These are phyloP conservation scores for Populus tomentosa DNA, from an alignment of 441 rosid genomes.

Conservation along the genomic window DNA sequence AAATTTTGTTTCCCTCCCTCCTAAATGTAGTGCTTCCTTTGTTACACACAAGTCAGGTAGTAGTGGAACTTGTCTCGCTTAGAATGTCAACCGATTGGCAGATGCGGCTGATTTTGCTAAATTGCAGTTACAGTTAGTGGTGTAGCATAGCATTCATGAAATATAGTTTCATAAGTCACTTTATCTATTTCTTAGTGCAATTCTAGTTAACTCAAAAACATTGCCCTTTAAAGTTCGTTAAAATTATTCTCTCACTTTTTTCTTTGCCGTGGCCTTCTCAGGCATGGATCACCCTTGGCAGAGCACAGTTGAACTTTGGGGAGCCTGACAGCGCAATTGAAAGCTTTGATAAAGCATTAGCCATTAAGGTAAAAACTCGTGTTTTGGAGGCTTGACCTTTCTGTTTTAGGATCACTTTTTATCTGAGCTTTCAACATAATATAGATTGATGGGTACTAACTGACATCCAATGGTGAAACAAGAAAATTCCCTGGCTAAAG, in stretches of 20 bases:
- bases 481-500: background rate
- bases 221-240: background rate
- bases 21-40: too few relatives aligned
- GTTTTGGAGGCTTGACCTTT: background rate
- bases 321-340: slow-evolving; percentile 77
- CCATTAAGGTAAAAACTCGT: slow-evolving; percentile 43
- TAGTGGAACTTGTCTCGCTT: background rate
- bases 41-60: background rate
- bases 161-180: too few relatives aligned
- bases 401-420: background rate
- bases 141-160: too few relatives aligned
- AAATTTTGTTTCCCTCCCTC: too few relatives aligned
- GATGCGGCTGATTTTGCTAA: background rate
- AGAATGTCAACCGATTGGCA: background rate
- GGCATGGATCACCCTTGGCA: slow-evolving; percentile 92
- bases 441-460: background rate
- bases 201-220: background rate
- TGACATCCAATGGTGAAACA: background rate
- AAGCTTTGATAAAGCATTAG: slow-evolving; percentile 69
- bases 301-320: slow-evolving; percentile 89
- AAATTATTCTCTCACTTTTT: background rate
- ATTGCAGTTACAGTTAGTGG: background rate
- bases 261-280: slow-evolving; percentile 14
- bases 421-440: background rate
- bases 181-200: background rate